Base-by-base conservation (phyloP, 2,329 filamentous ascomycete species). In the Neopestalotiopsis sp. region DNA sequence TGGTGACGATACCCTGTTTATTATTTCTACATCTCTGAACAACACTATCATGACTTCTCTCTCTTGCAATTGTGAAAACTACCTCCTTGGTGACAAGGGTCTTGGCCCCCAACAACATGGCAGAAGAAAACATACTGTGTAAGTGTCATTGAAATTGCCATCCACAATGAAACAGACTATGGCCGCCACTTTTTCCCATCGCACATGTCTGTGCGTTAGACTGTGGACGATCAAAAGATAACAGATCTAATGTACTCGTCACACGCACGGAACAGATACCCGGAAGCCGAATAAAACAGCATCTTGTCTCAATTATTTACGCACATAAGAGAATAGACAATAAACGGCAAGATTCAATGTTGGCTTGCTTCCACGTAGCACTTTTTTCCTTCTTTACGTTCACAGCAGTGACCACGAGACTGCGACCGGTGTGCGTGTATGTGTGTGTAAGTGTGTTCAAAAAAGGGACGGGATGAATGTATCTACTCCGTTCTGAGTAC, bases 1-100 rank as follows among this genome's bases (percentile, higher is more conserved):
- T 67, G 52, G 38, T 67, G 38, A 49, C 17, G 52, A 60, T 49
- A 67, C 61, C 61, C 61, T 64, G 40, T 64, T 64, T 49, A 28
- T 45, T 52, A 45, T 3, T 30, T 3, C n/a, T 20, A 28, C 49
- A 24, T n/a, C n/a, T 38, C 14, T 45, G 20, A 20, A 28, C 20
- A 49, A 34, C 30, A 61, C 32, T 34, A n/a, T 9, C 59, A 40
- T 17, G 24, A 59, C 30, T 38, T 38, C 6, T 10, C 24, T 10
- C 6, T 38, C 6, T 38, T 38, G 34, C 34, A 38, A 38, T 38
- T 9, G 34, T 38, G 34, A 38, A 38, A 1, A 38, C 34, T 7
- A 10, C 34, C 34, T 10, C 3, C 24, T 28, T 28, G 24, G 24
- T 28, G 24, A 28, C 24, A 28, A 28, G 24, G 24, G 24, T 3